A percentile compares a stretch with the other conserved stretches of the same genome.
Conservation (phyloP, 805 yeast species). For the Pichia heedii region DNA sequence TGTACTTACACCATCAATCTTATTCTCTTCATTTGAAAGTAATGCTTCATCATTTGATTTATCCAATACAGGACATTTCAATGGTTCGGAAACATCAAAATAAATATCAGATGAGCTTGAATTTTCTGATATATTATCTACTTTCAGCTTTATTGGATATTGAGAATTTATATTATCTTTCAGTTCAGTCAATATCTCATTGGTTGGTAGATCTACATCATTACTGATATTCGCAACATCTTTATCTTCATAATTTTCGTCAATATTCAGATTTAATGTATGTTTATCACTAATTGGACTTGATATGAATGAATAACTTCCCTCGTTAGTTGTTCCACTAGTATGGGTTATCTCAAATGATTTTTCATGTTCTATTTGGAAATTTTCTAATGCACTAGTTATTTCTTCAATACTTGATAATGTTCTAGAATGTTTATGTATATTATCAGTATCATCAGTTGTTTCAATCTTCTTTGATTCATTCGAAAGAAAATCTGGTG, state of each 20-base stretch:
- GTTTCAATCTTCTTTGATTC: not conserved
- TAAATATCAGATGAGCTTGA: slow-evolving; percentile 7
- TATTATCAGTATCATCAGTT: not conserved
- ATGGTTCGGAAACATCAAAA: slow-evolving; percentile 4
- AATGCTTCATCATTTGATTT: too few relatives aligned
- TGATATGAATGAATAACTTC: not conserved
- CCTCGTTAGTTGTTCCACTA: not conserved
- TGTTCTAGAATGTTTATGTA: slow-evolving; percentile 12
- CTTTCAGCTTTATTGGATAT: too few relatives aligned
- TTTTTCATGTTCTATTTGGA: slow-evolving; percentile 8
- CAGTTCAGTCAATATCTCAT: slow-evolving; percentile 7
- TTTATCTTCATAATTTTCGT: not conserved
- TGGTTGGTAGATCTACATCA: slow-evolving; percentile 6
- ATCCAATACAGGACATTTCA: too few relatives aligned
- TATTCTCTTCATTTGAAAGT: too few relatives aligned
- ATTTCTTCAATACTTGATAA: slow-evolving; percentile 15
- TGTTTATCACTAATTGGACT: not conserved
- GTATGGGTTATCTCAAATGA: not conserved
- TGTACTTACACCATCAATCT: not conserved
- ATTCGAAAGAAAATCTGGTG: slow-evolving; percentile 1
- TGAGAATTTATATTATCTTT: not conserved
- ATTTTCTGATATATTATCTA: not conserved
- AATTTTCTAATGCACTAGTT: slow-evolving; percentile 10
- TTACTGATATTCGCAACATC: not conserved
- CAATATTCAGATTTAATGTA: not conserved